Evolutionary conservation across 495 filamentous ascomycete species (phyloP), one percentile per base, ranked within the genome.

Genomic region (Tuber brumale): DNA sequence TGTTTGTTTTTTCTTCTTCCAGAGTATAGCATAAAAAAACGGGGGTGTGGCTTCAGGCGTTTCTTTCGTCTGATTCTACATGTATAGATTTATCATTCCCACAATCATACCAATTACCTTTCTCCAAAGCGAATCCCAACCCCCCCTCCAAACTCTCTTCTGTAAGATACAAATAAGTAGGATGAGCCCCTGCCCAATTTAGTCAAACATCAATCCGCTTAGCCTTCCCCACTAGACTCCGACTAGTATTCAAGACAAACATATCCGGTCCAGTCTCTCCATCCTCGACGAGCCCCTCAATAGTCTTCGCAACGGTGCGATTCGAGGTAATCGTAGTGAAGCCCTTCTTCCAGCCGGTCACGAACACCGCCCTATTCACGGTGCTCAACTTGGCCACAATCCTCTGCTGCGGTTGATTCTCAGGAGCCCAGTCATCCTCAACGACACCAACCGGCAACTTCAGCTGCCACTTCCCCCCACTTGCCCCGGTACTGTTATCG

Each of bases 321-420:
- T 93, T 93, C 71, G 88, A 90, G 19, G 90, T 90, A 73, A 93
- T 85, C 2, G 91, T 93, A 45, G 89, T 91, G 45, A 87, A 77
- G 1, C 86, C 86, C 6, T 84, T 84, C 48, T 84, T 85, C 91
- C 91, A 93, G 14, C 91, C 91, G 79, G 89, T 89, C 77, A 92
- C 84, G 79, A 93, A 92, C 18, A 92, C 91, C 57, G 88, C 89
- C 66, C 85, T 81, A 78, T 93, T 93, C 71, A 93, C 90, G 51
- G 87, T 85, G 7, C 87, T 88, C 71, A 93, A 82, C 31, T 86
- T 84, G 16, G 85, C 76, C 0, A 82, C 83, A 57, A 89, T 83
- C 72, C 77, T 73, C 42, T 42, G 35, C 57, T 73, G 71, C 5
- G 31, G 12, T 2, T 66, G 27, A 66, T 19, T 35, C 27, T 71